Base-by-base conservation (phyloP, 441 rosid genomes). In the Cnidoscolus chayamansa region DNA sequence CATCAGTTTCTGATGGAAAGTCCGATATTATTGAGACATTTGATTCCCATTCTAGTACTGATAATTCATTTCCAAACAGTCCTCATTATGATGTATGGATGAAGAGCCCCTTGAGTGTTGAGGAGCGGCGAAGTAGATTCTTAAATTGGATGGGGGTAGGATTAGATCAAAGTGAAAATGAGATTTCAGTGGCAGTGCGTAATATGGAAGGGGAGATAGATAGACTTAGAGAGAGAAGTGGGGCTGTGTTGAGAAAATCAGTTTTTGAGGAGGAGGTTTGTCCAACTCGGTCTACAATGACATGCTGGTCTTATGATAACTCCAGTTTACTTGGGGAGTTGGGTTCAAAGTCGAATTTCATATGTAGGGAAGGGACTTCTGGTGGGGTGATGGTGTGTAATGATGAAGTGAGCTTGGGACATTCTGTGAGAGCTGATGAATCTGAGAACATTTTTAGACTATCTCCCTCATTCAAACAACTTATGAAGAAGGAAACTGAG, bases 121-220 rank as follows among this genome's bases (percentile, higher is more conserved):
- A 64, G 48, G 90, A 92, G 74, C 82, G 98, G 71, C 85, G 98
- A 8, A 74, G 66, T 75, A 82, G 80, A 78, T 94, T 94, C 74
- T 77, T 94, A 32, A 80, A 77, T 63, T 89, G 89, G 96, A 90
- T 92, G 92, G 87, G 86, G 40, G 65, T 68, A 65, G 62, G 76
- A 64, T 72, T 80, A 20, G 88, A 71, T 56, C 73, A 58, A 19
- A 25, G 37, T 48, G 80, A 37, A 64, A 65, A 73, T 72, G 79
- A 50, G 56, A 50, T 55, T 71, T 76, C 69, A 1, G 79, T 55
- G 72, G 88, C 80, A 67, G 71, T 47, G 11, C 2, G 67, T 73
- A 56, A 72, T 64, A 53, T 31, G 47, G 77, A 72, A 65, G 79
- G 72, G 68, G 67, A 50, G 13, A 57, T 76, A 30, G 82, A 67